Evolutionary conservation across 2,329 filamentous ascomycete species (phyloP), one percentile per base, ranked within the genome.

Genomic region (Xylariales sp.): DNA sequence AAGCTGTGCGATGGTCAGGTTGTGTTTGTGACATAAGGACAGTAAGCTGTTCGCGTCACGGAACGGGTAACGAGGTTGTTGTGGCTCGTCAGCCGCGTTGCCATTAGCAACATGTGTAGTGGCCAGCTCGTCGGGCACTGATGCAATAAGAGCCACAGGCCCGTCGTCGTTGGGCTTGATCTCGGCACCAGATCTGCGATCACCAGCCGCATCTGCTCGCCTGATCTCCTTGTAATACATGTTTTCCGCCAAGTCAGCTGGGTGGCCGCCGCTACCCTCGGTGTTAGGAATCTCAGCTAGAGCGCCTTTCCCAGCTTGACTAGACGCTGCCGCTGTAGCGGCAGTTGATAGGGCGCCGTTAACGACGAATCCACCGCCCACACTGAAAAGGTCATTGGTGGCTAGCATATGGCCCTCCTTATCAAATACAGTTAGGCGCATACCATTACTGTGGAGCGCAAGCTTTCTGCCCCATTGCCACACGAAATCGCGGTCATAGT

Each of bases 381-480:
- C 70, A 38, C 70, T 73, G 49, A 74, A 74, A 46, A 73, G 57
- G 46, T 74, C 70, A 42, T 73, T 74, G 14, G 64, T 70, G 2
- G 70, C 70, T 24, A 73, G 51, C 46, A 71, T 63, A 21, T 59
- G 63, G 9, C 70, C 70, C 2, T 73, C 61, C 4, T 66, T 50
- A 42, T 73, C 69, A 34, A 69, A 74, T 3, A 72, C 70, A n/a
- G 61, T 70, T 40, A 74, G 63, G 1, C 70, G 68, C 70, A 74
- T 73, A 31, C 70, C 70, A 38, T 74, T 74, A 57, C 70, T 74
- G 51, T 74, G 70, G 33, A 72, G 47, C 1, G 70, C 66, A n/a
- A 74, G 62, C 51, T 73, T 74, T 18, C 64, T 65, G 3, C 68
- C 67, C 70, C 70, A 74, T 52, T 74, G 66, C 70, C 70, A 74